Conservation (phyloP, 768 basidiomycete genomes). For the Candolleomyces aberdarensis region DNA sequence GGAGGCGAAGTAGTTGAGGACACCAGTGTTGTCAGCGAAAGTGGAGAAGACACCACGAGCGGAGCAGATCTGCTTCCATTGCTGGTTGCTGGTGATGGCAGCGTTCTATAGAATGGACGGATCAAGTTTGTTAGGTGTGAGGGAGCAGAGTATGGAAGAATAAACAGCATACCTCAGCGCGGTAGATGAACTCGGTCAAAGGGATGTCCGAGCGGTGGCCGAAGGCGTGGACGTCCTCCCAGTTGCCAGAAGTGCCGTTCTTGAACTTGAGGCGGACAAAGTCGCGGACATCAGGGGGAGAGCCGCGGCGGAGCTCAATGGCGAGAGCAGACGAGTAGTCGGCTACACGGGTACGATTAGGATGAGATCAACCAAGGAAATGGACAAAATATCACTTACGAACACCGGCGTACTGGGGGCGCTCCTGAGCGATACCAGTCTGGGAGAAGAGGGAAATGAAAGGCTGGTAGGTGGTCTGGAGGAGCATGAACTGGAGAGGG, state of each 20-base stretch:
- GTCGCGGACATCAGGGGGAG: constrained; percentile 72
- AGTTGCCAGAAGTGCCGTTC: constrained; percentile 69
- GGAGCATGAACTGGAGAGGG: constrained; percentile 73
- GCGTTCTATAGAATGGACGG: constrained; percentile 32
- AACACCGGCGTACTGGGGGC: constrained; percentile 60
- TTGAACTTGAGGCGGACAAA: constrained; percentile 84
- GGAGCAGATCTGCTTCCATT: constrained; percentile 49
- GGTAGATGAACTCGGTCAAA: constrained; percentile 82
- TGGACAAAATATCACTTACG: too few relatives aligned
- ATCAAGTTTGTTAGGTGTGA: background rate
- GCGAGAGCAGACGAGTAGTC: constrained; percentile 71
- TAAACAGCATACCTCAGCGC: constrained; percentile 55
- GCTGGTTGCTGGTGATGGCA: constrained; percentile 52
- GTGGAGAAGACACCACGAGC: constrained; percentile 17
- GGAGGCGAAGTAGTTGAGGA: constrained; percentile 17
- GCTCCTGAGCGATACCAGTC: constrained; percentile 54
- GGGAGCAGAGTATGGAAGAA: background rate
- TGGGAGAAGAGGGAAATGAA: constrained; percentile 87
- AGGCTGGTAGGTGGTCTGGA: constrained; percentile 85
- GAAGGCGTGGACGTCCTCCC: constrained; percentile 70
- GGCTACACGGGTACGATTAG: too few relatives aligned
- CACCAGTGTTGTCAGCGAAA: constrained; percentile 14
- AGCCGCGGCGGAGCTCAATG: constrained; percentile 76
- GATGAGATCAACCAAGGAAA: too few relatives aligned
- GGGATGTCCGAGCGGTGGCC: constrained; percentile 75